phyloP scores from a whole-genome alignment of 192 early-diverging fungal species.

The Allomyces macrogynus region DNA sequence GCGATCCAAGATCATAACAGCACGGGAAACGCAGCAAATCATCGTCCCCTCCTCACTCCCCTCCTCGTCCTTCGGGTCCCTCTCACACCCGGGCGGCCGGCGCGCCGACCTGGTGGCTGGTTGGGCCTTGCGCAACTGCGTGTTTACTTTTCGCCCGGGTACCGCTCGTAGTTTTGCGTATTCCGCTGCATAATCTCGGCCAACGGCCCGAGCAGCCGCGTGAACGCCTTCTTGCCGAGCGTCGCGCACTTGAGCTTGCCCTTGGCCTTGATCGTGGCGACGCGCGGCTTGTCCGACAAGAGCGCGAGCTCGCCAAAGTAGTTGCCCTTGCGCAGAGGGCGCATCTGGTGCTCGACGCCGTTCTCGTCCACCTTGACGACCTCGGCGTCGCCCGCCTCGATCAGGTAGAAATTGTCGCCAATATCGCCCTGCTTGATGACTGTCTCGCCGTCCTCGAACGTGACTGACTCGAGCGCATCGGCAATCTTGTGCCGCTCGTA shows the following conservation, averaged over 20 bases:
- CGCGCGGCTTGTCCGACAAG: slow-evolving; percentile 80
- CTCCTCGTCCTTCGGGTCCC: too few species aligned
- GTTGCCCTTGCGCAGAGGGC: slow-evolving; percentile 53
- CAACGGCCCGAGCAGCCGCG: slow-evolving; percentile 79
- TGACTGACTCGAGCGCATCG: slow-evolving; percentile 81
- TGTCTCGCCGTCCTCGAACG: slow-evolving; percentile 58
- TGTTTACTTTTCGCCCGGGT: slow-evolving; percentile 2
- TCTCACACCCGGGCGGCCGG: too few species aligned
- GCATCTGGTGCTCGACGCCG: slow-evolving; percentile 55
- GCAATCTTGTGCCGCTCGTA: slow-evolving; percentile 78
- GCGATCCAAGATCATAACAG: too few species aligned
- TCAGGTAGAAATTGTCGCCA: slow-evolving; percentile 86
- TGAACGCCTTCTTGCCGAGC: slow-evolving; percentile 86
- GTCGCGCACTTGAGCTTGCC: slow-evolving; percentile 88
- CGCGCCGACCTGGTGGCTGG: too few species aligned
- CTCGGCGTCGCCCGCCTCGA: slow-evolving; percentile 72
- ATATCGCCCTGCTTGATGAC: slow-evolving; percentile 84
- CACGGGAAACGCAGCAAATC: too few species aligned
- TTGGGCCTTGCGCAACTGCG: too few species aligned
- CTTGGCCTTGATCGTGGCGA: slow-evolving; percentile 67
- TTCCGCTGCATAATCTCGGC: slow-evolving; percentile 91
- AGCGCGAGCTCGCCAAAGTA: slow-evolving; percentile 98
- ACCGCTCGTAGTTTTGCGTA: slow-evolving; percentile 62
- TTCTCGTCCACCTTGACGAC: slow-evolving; percentile 62
- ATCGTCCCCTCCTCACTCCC: too few species aligned